A percentile compares a stretch with the other conserved stretches of the same genome.
Evolutionary conservation across 495 filamentous ascomycete species (phyloP).

Genomic region (Ramalina intermedia): DNA sequence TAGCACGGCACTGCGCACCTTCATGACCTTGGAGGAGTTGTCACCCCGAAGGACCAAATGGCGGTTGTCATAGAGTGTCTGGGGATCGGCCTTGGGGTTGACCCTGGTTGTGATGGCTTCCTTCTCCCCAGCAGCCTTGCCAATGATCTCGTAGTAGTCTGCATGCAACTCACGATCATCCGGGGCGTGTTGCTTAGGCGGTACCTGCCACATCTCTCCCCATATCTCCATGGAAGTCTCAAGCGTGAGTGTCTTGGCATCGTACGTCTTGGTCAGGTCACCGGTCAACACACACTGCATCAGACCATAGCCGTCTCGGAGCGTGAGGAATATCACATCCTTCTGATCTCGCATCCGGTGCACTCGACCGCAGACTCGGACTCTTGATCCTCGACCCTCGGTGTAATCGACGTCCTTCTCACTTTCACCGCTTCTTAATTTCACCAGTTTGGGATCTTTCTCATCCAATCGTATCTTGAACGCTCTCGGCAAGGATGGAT

Average conservation of each 20-base stretch:
- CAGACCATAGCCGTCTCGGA: constrained; percentile 79
- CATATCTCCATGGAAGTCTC: constrained; percentile 80
- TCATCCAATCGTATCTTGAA: constrained; percentile 58
- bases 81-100: constrained; percentile 60
- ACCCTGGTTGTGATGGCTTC: constrained; percentile 92
- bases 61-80: constrained; percentile 73
- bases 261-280: constrained; percentile 78
- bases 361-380: constrained; percentile 73
- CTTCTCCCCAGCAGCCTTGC: constrained; percentile 72
- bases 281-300: constrained; percentile 82
- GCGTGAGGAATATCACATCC: constrained; percentile 71
- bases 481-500: constrained; percentile 63
- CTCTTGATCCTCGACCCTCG: constrained; percentile 40
- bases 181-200: constrained; percentile 62
- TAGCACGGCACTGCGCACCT: constrained; percentile 74
- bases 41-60: constrained; percentile 89
- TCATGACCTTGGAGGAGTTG: constrained; percentile 73
- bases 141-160: constrained; percentile 81
- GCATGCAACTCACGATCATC: constrained; percentile 85
- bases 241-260: constrained; percentile 73
- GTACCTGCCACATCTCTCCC: constrained; percentile 80
- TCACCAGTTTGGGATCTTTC: constrained; percentile 42
- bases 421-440: constrained; percentile 40
- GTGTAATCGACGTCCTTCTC: constrained; percentile 18
- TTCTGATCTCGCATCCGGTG: constrained; percentile 77